phyloP scores from a whole-genome alignment of 345 rosid genomes.

The Arabidopsis suecica region DNA sequence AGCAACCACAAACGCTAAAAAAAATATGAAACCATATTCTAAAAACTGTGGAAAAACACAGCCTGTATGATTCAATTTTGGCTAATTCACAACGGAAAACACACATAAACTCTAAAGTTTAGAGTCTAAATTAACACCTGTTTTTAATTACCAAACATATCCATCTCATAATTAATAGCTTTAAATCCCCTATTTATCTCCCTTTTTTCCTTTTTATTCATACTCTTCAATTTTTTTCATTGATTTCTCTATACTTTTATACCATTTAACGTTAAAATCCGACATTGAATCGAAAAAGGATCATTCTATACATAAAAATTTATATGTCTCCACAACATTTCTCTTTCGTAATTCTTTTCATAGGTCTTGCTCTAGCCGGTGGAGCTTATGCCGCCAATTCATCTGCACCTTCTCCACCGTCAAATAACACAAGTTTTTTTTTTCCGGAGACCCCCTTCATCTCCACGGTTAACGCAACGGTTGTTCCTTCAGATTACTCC shows the following conservation, averaged over 20 bases:
- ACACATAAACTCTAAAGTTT: background rate
- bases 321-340: slow-evolving; percentile 22
- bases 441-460: background rate
- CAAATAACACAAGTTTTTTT: slow-evolving; percentile 28
- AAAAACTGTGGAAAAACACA: background rate
- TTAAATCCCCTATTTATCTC: slow-evolving; percentile 7
- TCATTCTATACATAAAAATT: background rate
- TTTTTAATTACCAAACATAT: slow-evolving; percentile 7
- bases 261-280: background rate
- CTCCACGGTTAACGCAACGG: background rate
- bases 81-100: background rate
- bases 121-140: slow-evolving; percentile 2
- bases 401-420: slow-evolving; percentile 33
- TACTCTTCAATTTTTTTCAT: background rate
- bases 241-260: background rate
- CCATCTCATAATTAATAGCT: slow-evolving; percentile 10
- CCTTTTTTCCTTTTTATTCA: slow-evolving; percentile 3
- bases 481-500: slow-evolving; percentile 24
- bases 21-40: slow-evolving; percentile 2
- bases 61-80: background rate
- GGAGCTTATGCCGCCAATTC: slow-evolving; percentile 24
- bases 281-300: background rate
- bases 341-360: slow-evolving; percentile 13
- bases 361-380: slow-evolving; percentile 24
- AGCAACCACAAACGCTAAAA: background rate